Evolutionary conservation across 352 stramenopile species (phyloP), one percentile per base, ranked within the genome.

Genomic region (Pythium utonaiense): DNA sequence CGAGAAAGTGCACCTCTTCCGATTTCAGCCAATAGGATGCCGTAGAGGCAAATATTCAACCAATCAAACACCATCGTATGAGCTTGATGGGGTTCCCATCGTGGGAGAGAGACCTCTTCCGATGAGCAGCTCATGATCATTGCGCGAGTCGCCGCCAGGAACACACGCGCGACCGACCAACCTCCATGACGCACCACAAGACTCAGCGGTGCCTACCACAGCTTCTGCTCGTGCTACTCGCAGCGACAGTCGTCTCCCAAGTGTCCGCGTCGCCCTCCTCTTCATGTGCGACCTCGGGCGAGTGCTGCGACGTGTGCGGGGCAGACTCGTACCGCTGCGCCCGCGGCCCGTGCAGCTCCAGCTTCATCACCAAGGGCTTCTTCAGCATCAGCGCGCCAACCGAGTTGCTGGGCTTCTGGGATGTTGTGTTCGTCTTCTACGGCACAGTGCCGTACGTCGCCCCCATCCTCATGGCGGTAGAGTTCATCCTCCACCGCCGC

Each of bases 371-470:
- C 10, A 75, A 73, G 31, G 61, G 56, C 13, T 73, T 83, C 62
- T 86, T 86, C 71, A 81, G 70, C 68, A 73, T 81, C 63, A 84
- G 73, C 50, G 38, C 64, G 30, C 77, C 77, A 25, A 60, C 54
- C 0, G 28, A 79, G n/a, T 44, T 42, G 31, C 50, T 78, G 22
- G 64, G 68, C 41, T 69, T 83, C 66, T 81, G 73, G 72, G 77
- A 86, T 52, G 69, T 80, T 53, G 60, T 76, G 7, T 78, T 80
- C 50, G 66, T 62, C 27, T 75, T 77, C 34, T 86, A 86, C 55
- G 66, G 77, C 28, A 81, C 79, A 60, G 77, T 86, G 42, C 77
- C 77, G 52, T 86, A 81, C 53, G 57, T 84, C 41, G 70, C 80
- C 49, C 73, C 64, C 10, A 62, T 83, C 30, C 51, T 59, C 13